Evolutionary conservation across 2,329 filamentous ascomycete genomes (phyloP), one percentile per base, ranked within the genome.

Genomic region (Venturia nashicola): DNA sequence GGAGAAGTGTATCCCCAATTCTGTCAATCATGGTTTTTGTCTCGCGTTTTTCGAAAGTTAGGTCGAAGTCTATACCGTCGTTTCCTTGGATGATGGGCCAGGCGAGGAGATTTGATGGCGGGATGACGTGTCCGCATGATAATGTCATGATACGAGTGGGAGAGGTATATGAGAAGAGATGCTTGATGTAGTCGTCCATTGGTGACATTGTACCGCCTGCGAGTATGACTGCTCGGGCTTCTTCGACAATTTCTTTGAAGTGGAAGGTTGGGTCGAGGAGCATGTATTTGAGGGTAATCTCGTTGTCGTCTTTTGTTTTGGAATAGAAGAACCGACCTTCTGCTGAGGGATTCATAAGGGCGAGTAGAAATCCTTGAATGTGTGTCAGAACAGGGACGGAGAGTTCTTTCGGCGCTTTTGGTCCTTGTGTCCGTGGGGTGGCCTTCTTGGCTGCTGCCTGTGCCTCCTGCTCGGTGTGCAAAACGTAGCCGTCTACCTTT

Each of bases 121-220:
- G 93, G 63, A 99, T 95, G 57, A 99, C 92, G 75, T 99, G 94
- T 0, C 91, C 92, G 72, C 93, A 99, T 68, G 91, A 97, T 39
- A 97, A 83, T 0, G 90, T 96, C 11, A 82, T 86, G 55, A 97
- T 82, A 64, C 84, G 84, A 0, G 78, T 75, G 0, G 80, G 68
- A 0, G 83, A 72, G 0, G 96, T 74, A 60, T 89, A 87, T 0
- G 93, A 89, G 67, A 99, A 94, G 0, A 99, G 80, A 69, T 97
- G 90, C 4, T 88, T 82, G 43, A 83, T 86, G 75, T 96, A 99
- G 76, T 97, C 94, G 32, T 87, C 84, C 78, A 97, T 96, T 0
- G 94, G 94, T 2, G 94, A 96, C 94, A 99, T 97, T 34, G 94
- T 99, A 27, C 94, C 94, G 65, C 94, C 94, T 0, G 92, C 94